Evolutionary conservation across 768 basidiomycete genomes (phyloP), one percentile per base, ranked within the genome.

Genomic region (Tricholoma saponaceum): DNA sequence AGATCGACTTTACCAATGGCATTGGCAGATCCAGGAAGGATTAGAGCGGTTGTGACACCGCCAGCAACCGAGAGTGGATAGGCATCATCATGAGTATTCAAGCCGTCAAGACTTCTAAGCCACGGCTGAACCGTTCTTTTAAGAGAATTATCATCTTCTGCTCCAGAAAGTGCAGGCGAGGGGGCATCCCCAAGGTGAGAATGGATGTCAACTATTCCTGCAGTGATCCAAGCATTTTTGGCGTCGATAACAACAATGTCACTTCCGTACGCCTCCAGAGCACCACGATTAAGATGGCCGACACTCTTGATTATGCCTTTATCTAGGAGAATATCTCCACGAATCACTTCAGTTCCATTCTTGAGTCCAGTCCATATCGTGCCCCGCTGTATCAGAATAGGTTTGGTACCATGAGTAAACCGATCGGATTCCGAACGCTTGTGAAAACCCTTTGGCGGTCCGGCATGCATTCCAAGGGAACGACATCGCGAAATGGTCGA

Each of bases 321-420:
- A 61, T 90, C 83, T 37, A 97, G 65, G 2, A 90, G 74, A 9
- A 95, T 72, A 58, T 89, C 88, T 1, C 83, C 87, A 5, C 71
- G 69, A 37, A 90, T 54, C 25, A 92, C 77, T 58, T 87, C 76
- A 1, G 83, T 83, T 0, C 92, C 92, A 43, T 88, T 83, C 25
- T 83, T 66, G 22, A 70, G 67, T 7, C 92, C 91, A 1, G 92
- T 95, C 93, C 93, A 95, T 60, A 96, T 80, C 26, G 77, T 90
- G 23, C 86, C 92, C 60, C 92, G 89, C 68, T 76, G 80, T 55
- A 95, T 79, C 51, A 89, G 74, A 5, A 83, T 76, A 1, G 90
- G 76, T 51, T 75, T 76, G 2, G 90, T 89, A 2, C 85, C 87
- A 2, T 73, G 73, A 8, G 76, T 84, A 62, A 83, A 90, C 4